Evolutionary conservation across 2,329 filamentous ascomycete genomes (phyloP), one percentile per base, ranked within the genome.

Genomic region (Pestalotiopsis sp.): DNA sequence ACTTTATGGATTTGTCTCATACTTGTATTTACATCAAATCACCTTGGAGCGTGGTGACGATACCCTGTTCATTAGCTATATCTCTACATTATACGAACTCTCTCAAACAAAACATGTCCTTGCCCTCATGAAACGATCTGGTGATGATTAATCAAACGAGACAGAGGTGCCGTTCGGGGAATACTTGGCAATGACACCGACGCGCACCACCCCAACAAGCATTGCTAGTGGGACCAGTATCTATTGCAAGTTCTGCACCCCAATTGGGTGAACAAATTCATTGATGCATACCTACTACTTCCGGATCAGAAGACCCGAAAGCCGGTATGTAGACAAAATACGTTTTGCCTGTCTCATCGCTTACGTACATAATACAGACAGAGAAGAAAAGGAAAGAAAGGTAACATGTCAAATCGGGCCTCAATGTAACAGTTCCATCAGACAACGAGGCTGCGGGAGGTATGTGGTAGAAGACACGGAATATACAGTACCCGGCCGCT

Each of bases 21-120:
- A 49, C 49, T 62, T 69, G 66, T 56, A 63, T 69, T 67, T 66
- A 38, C 17, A 20, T 70, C 36, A 38, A n/a, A 20, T 70, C 36
- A 68, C 41, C 38, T 61, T 7, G 13, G 56, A 61, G 45, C 56
- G 56, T 67, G 52, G 38, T 67, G 38, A 49, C 17, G 52, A 60
- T 49, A 67, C 61, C 61, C 61, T 64, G 40, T 64, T 64, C 49
- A 25, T 45, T 52, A 27, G 3, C n/a, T 20, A 25, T 49, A 23
- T n/a, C n/a, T 38, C 14, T 45, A 20, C 20, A 25, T 20, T 49
- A 36, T 27, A 61, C 31, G 36, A n/a, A 9, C 59, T 40, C 17
- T 27, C 17, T 9, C 31, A 31, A 9, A 31, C 31, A 31, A 7
- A 31, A 31, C 7, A 31, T 31, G 31, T 31, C 31, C 31, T 31